Evolutionary conservation across 148 eudicot genomes (phyloP).

Genomic region (Fagopyrum homotropicum): DNA sequence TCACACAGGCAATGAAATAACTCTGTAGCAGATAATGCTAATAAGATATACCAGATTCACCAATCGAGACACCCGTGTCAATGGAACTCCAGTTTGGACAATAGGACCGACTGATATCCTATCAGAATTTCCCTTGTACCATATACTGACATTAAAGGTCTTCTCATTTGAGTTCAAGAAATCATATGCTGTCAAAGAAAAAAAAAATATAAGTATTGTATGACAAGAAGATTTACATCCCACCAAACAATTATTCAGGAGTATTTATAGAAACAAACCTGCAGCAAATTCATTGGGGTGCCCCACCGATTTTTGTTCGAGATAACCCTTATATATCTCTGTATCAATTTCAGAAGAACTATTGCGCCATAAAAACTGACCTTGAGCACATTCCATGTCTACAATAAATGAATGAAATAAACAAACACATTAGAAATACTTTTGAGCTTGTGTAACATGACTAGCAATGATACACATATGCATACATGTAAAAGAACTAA

Average conservation of each 20-base stretch:
- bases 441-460: neutral
- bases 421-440: neutral
- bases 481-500: neutral
- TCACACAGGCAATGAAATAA: no score
- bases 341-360: slow-evolving; percentile 71
- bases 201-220: neutral
- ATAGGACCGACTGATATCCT: slow-evolving; percentile 41
- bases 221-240: neutral
- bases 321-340: slow-evolving; percentile 70
- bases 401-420: slow-evolving; percentile 13
- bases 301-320: slow-evolving; percentile 42
- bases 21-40: slow-evolving; percentile 1
- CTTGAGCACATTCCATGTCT: slow-evolving; percentile 60
- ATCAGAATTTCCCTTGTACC: slow-evolving; percentile 77
- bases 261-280: slow-evolving; percentile 34
- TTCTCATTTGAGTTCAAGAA: slow-evolving; percentile 49
- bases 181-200: slow-evolving; percentile 60
- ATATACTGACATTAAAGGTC: slow-evolving; percentile 63
- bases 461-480: neutral
- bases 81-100: slow-evolving; percentile 13
- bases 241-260: neutral
- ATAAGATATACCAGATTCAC: slow-evolving; percentile 69
- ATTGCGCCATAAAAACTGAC: slow-evolving; percentile 73
- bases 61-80: slow-evolving; percentile 61
- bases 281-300: slow-evolving; percentile 61